These are phyloP conservation scores for Lentinula detonsa DNA, from an alignment of 768 basidiomycete species.

Conservation along the genomic window DNA sequence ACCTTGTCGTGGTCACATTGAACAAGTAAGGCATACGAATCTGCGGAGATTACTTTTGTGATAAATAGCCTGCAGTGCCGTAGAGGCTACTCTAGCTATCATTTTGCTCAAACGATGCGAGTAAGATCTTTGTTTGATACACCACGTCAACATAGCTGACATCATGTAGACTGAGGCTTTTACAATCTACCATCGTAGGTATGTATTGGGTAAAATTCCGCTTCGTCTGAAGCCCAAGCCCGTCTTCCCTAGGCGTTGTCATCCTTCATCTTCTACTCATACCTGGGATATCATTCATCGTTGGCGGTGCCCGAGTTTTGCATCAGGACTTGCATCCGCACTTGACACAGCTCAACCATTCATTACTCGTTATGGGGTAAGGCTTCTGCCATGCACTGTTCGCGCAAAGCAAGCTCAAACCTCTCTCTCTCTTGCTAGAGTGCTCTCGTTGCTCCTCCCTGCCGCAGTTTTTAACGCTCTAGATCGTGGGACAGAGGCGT, in stretches of 20 bases:
- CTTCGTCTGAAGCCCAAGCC: not conserved
- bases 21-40: slow-evolving; percentile 45
- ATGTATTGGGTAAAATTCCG: slow-evolving; percentile 1
- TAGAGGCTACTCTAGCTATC: slow-evolving; percentile 69
- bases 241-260: slow-evolving; percentile 45
- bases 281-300: slow-evolving; percentile 66
- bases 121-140: slow-evolving; percentile 29
- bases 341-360: slow-evolving; percentile 60
- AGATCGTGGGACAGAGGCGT: slow-evolving; percentile 23
- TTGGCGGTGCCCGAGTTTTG: slow-evolving; percentile 60
- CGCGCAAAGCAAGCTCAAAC: not conserved
- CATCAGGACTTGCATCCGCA: slow-evolving; percentile 67
- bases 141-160: not conserved
- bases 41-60: not conserved
- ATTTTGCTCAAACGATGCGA: slow-evolving; percentile 67
- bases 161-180: slow-evolving; percentile 41
- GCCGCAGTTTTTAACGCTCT: slow-evolving; percentile 64
- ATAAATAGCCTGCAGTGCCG: slow-evolving; percentile 34
- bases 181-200: slow-evolving; percentile 70
- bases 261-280: slow-evolving; percentile 69
- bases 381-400: slow-evolving; percentile 10
- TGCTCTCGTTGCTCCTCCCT: slow-evolving; percentile 58
- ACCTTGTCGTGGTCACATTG: slow-evolving; percentile 57
- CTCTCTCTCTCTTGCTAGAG: slow-evolving; percentile 22
- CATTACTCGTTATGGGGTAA: slow-evolving; percentile 62